These are phyloP conservation scores for Alternaria burnsii DNA, from an alignment of 2,329 filamentous ascomycete genomes.

Conservation along the genomic window DNA sequence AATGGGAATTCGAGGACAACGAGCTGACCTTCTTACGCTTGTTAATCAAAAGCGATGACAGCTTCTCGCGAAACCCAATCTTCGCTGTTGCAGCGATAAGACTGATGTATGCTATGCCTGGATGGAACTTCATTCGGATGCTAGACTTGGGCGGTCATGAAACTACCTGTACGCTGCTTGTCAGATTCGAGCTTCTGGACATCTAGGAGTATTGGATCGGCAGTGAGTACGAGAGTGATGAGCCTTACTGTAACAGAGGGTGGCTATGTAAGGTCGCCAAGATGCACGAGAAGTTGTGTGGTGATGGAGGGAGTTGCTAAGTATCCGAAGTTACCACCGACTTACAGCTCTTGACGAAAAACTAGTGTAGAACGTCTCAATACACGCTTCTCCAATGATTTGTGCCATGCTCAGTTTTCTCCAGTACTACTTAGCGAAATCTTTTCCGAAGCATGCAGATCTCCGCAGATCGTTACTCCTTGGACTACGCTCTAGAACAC, in stretches of 20 bases:
- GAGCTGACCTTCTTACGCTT: conserved; percentile 71
- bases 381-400: neutral
- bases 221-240: neutral
- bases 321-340: neutral
- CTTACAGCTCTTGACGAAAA: neutral
- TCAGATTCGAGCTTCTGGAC: conserved; percentile 65
- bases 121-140: conserved; percentile 72
- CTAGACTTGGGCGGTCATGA: conserved; percentile 70
- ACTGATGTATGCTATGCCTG: conserved; percentile 63
- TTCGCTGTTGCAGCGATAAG: conserved; percentile 69
- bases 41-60: conserved; percentile 72
- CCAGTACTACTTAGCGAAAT: neutral
- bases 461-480: neutral
- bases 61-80: conserved; percentile 68
- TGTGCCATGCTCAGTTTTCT: neutral
- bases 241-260: neutral
- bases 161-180: conserved; percentile 68
- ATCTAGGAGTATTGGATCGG: conserved; percentile 19
- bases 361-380: neutral
- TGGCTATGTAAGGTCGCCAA: neutral
- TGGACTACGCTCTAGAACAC: neutral
- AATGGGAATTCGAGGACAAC: conserved; percentile 74
- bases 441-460: conserved; percentile 3
- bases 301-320: conserved; percentile 1
- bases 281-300: neutral